Conservation (phyloP, 768 basidiomycete species). For the Pisolithus marmoratus region DNA sequence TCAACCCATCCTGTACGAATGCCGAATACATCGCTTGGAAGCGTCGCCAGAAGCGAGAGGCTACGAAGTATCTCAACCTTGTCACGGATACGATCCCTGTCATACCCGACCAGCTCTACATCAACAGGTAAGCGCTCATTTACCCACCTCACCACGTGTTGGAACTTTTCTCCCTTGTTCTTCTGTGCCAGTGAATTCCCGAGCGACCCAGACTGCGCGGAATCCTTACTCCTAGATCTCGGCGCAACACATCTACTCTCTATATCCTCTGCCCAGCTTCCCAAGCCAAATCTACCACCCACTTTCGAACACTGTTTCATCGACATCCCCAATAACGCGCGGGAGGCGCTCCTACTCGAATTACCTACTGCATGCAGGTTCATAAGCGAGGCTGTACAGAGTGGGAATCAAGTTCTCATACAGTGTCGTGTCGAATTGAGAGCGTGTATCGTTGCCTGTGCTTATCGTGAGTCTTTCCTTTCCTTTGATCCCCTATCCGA, state of each 20-base stretch:
- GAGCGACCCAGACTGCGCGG: slow-evolving; percentile 42
- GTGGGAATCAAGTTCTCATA: slow-evolving; percentile 45
- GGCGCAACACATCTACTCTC: slow-evolving; percentile 51
- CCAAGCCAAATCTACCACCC: slow-evolving; percentile 26
- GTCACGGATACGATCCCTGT: slow-evolving; percentile 49
- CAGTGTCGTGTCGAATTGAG: slow-evolving; percentile 49
- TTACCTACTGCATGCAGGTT: slow-evolving; percentile 43
- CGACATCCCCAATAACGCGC: slow-evolving; percentile 32
- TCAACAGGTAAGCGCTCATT: slow-evolving; percentile 40
- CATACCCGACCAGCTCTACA: slow-evolving; percentile 42
- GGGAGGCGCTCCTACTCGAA: slow-evolving; percentile 38
- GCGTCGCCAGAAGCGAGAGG: slow-evolving; percentile 46
- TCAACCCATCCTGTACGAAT: slow-evolving; percentile 37
- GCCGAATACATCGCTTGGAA: slow-evolving; percentile 54
- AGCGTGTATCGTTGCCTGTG: slow-evolving; percentile 48
- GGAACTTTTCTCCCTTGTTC: neutral
- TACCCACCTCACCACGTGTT: neutral
- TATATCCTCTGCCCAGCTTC: slow-evolving; percentile 46
- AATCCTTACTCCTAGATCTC: slow-evolving; percentile 44
- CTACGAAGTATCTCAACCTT: slow-evolving; percentile 46
- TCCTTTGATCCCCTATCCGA: neutral
- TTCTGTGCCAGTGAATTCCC: slow-evolving; percentile 47
- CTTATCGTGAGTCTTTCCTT: slow-evolving; percentile 38
- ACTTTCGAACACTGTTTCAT: slow-evolving; percentile 37
- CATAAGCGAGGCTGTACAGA: slow-evolving; percentile 36